Conservation (phyloP, 306 rosid genomes). For the Cyamopsis tetragonoloba region DNA sequence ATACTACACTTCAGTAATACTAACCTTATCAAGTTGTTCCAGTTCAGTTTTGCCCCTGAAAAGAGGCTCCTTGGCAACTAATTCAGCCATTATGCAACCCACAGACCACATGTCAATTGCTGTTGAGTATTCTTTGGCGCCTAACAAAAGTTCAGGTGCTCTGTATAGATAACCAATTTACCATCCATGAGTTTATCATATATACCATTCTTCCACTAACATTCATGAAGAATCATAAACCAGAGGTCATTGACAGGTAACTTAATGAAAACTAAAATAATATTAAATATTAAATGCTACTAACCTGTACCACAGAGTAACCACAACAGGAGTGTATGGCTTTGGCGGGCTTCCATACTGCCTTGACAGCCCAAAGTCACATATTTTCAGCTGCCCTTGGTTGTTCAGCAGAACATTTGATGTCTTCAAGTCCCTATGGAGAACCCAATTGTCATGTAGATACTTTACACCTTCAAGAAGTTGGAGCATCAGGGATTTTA, state of each 20-base stretch:
- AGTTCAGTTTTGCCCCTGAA: constrained; percentile 78
- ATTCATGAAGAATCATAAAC: neutral
- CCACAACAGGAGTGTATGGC: constrained; percentile 86
- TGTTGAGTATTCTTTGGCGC: constrained; percentile 74
- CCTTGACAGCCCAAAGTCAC: constrained; percentile 92
- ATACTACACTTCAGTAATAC: neutral
- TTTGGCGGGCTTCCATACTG: constrained; percentile 84
- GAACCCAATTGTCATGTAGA: constrained; percentile 94
- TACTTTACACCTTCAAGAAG: constrained; percentile 81
- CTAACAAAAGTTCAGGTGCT: constrained; percentile 87
- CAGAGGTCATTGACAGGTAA: neutral
- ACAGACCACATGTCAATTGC: constrained; percentile 98
- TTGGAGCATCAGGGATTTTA: constrained; percentile 64
- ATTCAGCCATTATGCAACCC: constrained; percentile 95
- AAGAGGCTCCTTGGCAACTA: constrained; percentile 70
- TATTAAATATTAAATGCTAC: constrained; percentile 9
- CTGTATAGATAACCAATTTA: constrained; percentile 36
- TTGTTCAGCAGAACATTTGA: constrained; percentile 77
- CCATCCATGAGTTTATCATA: neutral
- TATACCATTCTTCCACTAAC: neutral
- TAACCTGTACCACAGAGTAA: constrained; percentile 95
- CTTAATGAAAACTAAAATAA: neutral
- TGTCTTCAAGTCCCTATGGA: constrained; percentile 91
- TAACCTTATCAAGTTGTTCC: constrained; percentile 83
- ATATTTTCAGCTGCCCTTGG: constrained; percentile 77